Percentiles rank a stretch among this genome's conserved stretches.
Evolutionary conservation across 2,329 filamentous ascomycete species (phyloP).

Genomic region (Pyrenophora teres): DNA sequence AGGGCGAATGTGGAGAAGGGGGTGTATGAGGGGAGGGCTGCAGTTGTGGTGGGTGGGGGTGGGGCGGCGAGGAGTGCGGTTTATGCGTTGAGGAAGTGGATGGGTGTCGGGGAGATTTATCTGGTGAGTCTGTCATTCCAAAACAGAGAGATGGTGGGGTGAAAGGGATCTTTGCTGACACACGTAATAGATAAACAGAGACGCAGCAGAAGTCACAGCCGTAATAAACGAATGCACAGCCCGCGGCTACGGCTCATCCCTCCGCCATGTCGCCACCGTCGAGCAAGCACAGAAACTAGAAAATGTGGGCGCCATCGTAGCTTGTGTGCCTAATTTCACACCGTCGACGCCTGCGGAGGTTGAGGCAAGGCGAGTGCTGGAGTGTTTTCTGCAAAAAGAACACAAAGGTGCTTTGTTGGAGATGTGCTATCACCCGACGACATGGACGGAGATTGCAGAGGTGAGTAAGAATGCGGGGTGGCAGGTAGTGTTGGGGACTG

Average conservation of each 20-base stretch:
- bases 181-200: constrained; percentile 64
- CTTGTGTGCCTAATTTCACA: constrained; percentile 77
- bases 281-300: constrained; percentile 64
- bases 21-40: constrained; percentile 64
- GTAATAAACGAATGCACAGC: constrained; percentile 67
- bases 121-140: constrained; percentile 50
- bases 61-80: constrained; percentile 78
- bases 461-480: constrained; percentile 67
- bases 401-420: constrained; percentile 73
- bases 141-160: no score
- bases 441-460: constrained; percentile 66
- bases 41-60: constrained; percentile 75
- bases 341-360: constrained; percentile 68
- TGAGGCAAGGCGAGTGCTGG: constrained; percentile 61
- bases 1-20: constrained; percentile 53
- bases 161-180: background rate
- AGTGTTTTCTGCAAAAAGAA: constrained; percentile 54
- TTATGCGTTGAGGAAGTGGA: constrained; percentile 73
- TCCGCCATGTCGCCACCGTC: constrained; percentile 66
- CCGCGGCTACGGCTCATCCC: constrained; percentile 62
- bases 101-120: constrained; percentile 72
- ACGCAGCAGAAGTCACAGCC: constrained; percentile 67
- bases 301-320: constrained; percentile 69
- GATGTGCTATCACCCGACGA: constrained; percentile 81
- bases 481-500: constrained; percentile 76